phyloP scores from a whole-genome alignment of 306 rosid species.

The Amphicarpaea edgeworthii region DNA sequence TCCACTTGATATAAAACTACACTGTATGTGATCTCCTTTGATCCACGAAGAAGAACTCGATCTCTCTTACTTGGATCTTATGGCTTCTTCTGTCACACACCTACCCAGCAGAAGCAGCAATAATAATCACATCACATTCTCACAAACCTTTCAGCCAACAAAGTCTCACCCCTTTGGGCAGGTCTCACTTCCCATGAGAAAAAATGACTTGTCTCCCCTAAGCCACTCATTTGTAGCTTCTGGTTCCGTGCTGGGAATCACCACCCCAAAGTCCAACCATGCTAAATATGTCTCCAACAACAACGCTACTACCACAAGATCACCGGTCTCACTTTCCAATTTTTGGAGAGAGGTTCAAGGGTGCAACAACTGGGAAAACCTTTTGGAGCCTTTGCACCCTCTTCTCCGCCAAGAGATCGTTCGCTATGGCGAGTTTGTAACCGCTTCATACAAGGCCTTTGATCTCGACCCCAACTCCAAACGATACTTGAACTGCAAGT shows the following conservation, averaged over 20 bases:
- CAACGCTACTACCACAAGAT: no score
- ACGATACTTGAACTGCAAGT: conserved; percentile 80
- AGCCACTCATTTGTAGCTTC: conserved; percentile 42
- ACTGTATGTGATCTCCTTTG: conserved; percentile 32
- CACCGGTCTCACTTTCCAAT: conserved; percentile 44
- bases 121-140: conserved; percentile 54
- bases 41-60: neutral
- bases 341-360: conserved; percentile 85
- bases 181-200: conserved; percentile 52
- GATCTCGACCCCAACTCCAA: conserved; percentile 81
- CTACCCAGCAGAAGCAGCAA: conserved; percentile 40
- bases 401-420: conserved; percentile 76
- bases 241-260: conserved; percentile 18
- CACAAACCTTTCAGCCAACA: conserved; percentile 43
- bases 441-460: conserved; percentile 83
- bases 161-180: conserved; percentile 63
- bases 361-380: conserved; percentile 78
- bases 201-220: neutral
- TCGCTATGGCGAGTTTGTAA: conserved; percentile 81
- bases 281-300: neutral
- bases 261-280: neutral
- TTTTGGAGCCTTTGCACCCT: conserved; percentile 82
- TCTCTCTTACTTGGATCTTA: conserved; percentile 36
- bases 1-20: conserved; percentile 48
- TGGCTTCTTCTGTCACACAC: conserved; percentile 46